Evolutionary conservation across 1,284 basidiomycete species (phyloP), one percentile per base, ranked within the genome.

Genomic region (Cerrena zonata): DNA sequence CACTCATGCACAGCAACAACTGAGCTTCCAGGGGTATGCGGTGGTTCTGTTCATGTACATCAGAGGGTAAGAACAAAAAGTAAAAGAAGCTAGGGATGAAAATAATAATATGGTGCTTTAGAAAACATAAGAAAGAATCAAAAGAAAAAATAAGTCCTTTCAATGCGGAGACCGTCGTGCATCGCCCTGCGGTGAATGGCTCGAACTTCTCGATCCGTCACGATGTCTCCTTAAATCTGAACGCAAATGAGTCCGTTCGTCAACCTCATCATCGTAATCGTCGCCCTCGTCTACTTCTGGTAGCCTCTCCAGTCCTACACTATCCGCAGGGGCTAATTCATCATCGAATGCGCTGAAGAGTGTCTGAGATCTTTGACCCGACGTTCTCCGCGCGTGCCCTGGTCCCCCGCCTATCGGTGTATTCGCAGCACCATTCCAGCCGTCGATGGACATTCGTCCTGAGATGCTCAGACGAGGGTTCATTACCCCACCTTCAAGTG

Each of bases 401-500:
- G 49, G 44, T 55, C 25, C 52, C 61, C 64, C 56, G 61, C 73
- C 53, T 61, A 66, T 50, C 53, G 58, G 51, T 69, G 71, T 40
- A 61, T 72, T 60, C 18, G 54, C 62, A 5, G 72, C 65, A 22
- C 76, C 80, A 53, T 70, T 74, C 86, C 87, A 89, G 0, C 79
- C 81, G 54, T 89, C 87, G 42, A 86, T 67, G 12, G 85, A 89
- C 60, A 80, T 69, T 1, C 86, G 78, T 39, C 84, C 86, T 57
- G 80, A 79, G 23, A 87, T 68, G 58, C 82, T 84, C 47, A 84
- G 65, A 36, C 88, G 80, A 7, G 85, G 84, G 70, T 89, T 84
- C 79, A 89, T 82, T 12, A 92, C 65, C 1, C 89, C 89, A n/a
- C 78, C 58, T 63, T 91, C 86, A 39, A 91, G 74, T 2, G 79